Base-by-base conservation (phyloP, 2,329 filamentous ascomycete species). In the Alternaria sp. region DNA sequence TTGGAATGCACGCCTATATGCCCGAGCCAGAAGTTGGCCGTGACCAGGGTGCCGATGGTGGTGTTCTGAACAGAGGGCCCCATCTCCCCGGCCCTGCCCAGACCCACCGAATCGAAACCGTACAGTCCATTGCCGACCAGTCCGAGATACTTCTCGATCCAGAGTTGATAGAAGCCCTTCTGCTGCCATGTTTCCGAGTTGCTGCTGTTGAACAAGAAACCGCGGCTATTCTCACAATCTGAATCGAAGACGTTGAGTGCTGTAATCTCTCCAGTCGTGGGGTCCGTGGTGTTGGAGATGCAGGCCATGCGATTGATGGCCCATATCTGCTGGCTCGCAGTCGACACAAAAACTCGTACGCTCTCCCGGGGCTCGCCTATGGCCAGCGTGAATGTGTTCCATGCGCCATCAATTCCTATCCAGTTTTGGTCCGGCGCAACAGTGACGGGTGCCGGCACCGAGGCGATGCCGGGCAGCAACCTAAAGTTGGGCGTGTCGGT, bases 311-410 rank as follows among this genome's bases (percentile, higher is more conserved):
- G 82, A 37, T 75, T 62, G 42, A 92, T 80, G 3, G 86, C 83
- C 89, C 89, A 92, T 41, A 89, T 87, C 74, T 92, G 89, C 34
- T 90, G 90, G 40, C 88, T 82, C 11, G 85, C 83, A 5, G 89
- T 92, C 69, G 88, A 91, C 51, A 88, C 82, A 11, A 85, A 79
- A 50, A 88, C 82, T 63, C 85, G 83, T 33, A 87, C 79, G 54
- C 79, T 77, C 69, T 86, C 83, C 24, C 76, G 72, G 13, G 85
- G 84, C 7, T 77, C 79, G 50, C 87, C 87, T 21, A 84, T 81
- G 67, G 79, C 84, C 59, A 93, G 80, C 11, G 80, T 81, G 63
- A 91, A 86, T 6, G 88, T 86, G 14, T 89, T 92, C 90, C 90
- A 93, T 62, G 61, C 39, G 49, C 76, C 71, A 55, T 78, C 72